These are phyloP conservation scores for Aspergillus pseudoviridinutans DNA, from an alignment of 2,329 filamentous ascomycete genomes.

Conservation along the genomic window DNA sequence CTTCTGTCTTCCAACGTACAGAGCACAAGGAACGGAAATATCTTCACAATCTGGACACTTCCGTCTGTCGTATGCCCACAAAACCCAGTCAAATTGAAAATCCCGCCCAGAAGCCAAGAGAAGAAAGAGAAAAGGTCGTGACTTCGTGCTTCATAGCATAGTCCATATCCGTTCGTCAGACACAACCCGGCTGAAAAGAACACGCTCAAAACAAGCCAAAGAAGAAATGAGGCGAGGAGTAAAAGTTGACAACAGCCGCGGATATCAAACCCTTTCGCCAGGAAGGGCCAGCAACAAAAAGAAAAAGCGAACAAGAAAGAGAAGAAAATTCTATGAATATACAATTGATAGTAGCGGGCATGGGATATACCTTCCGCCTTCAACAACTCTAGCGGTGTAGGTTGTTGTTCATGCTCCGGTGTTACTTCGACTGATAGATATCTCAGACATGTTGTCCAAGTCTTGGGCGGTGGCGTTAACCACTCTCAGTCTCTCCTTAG, in stretches of 20 bases:
- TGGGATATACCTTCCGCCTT: neutral
- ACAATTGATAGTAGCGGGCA: neutral
- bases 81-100: neutral
- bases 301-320: slow-evolving; percentile 7
- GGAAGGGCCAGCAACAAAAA: neutral
- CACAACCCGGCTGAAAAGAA: neutral
- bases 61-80: neutral
- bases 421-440: slow-evolving; percentile 22
- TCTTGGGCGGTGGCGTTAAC: slow-evolving; percentile 66
- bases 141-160: slow-evolving; percentile 8
- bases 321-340: neutral
- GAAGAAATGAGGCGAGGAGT: neutral
- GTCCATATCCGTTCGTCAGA: slow-evolving; percentile 4
- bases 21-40: too few relatives aligned
- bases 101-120: neutral
- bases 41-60: neutral
- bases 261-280: neutral
- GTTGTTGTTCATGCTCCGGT: slow-evolving; percentile 7
- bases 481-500: slow-evolving; percentile 79
- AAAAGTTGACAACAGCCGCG: neutral
- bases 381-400: neutral
- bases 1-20: neutral
- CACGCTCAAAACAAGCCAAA: slow-evolving; percentile 4
- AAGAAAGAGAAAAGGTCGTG: neutral
- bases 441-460: slow-evolving; percentile 28